Conservation (phyloP, 495 filamentous ascomycete genomes). For the Penicillium chermesinum region DNA sequence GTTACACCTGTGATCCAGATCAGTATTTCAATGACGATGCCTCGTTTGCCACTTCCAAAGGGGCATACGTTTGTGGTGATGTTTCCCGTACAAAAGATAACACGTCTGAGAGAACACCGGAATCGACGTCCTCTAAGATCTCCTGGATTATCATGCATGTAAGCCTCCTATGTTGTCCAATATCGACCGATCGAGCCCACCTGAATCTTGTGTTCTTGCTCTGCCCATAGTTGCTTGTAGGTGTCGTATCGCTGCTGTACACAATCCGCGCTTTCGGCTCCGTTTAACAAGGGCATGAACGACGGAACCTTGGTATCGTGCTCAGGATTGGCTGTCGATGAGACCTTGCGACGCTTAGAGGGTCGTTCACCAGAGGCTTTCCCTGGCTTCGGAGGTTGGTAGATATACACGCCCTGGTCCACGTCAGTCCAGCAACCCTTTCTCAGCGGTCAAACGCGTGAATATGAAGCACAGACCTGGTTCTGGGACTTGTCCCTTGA, state of each 20-base stretch:
- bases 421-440: slow-evolving; percentile 9
- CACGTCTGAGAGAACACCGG: slow-evolving; percentile 62
- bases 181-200: slow-evolving; percentile 31
- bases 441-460: not conserved
- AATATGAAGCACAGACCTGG: slow-evolving; percentile 31
- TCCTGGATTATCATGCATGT: slow-evolving; percentile 14
- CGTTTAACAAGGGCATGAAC: slow-evolving; percentile 61
- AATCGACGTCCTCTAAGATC: slow-evolving; percentile 39
- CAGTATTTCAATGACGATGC: slow-evolving; percentile 8
- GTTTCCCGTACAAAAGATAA: slow-evolving; percentile 56
- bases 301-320: slow-evolving; percentile 15
- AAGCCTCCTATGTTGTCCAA: slow-evolving; percentile 5
- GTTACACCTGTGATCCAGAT: slow-evolving; percentile 29
- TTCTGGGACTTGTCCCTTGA: slow-evolving; percentile 39
- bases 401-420: slow-evolving; percentile 64
- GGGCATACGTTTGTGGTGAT: slow-evolving; percentile 39
- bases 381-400: slow-evolving; percentile 45
- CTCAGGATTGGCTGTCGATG: slow-evolving; percentile 18
- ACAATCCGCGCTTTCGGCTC: slow-evolving; percentile 50
- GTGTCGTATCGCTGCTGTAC: slow-evolving; percentile 52
- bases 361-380: slow-evolving; percentile 45
- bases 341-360: slow-evolving; percentile 59
- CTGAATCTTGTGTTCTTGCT: slow-evolving; percentile 63
- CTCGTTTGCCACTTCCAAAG: not conserved
- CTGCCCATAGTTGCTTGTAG: slow-evolving; percentile 63